These are phyloP conservation scores for Dipteronia dyeriana DNA, from an alignment of 345 rosid species.

Conservation along the genomic window DNA sequence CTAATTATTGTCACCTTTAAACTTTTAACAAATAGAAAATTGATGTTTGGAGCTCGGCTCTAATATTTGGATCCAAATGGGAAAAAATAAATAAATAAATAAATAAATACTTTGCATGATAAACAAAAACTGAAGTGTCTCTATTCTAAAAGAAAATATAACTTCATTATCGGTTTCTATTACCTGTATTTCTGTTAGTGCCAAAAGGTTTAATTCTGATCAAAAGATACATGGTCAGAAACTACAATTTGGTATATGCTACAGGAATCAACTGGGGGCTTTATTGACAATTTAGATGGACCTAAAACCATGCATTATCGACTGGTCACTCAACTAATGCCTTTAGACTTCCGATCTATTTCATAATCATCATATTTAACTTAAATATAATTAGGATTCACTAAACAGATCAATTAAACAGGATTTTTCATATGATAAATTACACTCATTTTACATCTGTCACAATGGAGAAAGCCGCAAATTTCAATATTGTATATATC, in stretches of 20 bases:
- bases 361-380: background rate
- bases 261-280: background rate
- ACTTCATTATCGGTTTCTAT: background rate
- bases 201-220: background rate
- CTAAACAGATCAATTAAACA: background rate
- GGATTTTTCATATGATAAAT: background rate
- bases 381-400: background rate
- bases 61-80: constrained; percentile 10
- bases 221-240: background rate
- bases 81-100: constrained; percentile 20
- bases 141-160: background rate
- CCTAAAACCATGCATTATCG: background rate
- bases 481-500: background rate
- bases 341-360: background rate
- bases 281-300: constrained; percentile 3
- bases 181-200: background rate
- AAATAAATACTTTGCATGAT: background rate
- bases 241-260: background rate
- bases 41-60: background rate
- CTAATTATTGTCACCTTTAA: constrained; percentile 13
- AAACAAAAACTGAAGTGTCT: background rate
- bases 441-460: background rate
- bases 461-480: constrained; percentile 7
- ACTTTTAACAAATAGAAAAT: background rate
- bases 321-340: background rate